Conservation (phyloP, 176 grass and related monocot species). For the Carex scoparia region DNA sequence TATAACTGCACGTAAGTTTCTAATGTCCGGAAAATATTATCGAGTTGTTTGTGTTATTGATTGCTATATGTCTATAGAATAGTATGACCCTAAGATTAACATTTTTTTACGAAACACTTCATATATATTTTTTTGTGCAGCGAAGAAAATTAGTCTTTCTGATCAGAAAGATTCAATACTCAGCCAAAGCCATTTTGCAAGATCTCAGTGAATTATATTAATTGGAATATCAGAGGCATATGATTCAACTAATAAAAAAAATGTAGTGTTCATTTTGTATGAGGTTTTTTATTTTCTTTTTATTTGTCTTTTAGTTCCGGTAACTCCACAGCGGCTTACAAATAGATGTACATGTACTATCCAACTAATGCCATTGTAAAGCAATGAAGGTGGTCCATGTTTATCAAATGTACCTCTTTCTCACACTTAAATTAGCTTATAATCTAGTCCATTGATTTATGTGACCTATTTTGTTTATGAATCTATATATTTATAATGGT, state of each 20-base stretch:
- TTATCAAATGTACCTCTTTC: neutral
- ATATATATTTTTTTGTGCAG: slow-evolving; percentile 15
- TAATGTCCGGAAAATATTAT: neutral
- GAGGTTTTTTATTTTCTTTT: neutral
- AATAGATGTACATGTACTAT: neutral
- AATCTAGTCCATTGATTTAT: no score
- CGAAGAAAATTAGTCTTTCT: slow-evolving; percentile 17
- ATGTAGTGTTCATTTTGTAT: neutral
- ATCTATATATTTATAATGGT: neutral
- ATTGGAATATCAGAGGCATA: neutral
- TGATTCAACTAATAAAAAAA: neutral
- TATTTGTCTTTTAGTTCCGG: neutral
- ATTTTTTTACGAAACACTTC: neutral
- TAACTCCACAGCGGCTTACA: neutral
- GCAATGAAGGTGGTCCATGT: neutral
- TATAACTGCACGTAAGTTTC: slow-evolving; percentile 60
- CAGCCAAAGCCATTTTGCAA: neutral
- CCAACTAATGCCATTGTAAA: neutral
- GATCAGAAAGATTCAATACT: slow-evolving; percentile 3
- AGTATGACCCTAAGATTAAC: neutral
- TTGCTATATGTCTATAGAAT: neutral
- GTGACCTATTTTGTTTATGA: neutral
- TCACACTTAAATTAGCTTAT: neutral
- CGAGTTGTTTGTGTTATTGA: neutral
- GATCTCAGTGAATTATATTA: neutral